phyloP scores from a whole-genome alignment of 352 stramenopile species.

The Elongisporangium prolatum region DNA sequence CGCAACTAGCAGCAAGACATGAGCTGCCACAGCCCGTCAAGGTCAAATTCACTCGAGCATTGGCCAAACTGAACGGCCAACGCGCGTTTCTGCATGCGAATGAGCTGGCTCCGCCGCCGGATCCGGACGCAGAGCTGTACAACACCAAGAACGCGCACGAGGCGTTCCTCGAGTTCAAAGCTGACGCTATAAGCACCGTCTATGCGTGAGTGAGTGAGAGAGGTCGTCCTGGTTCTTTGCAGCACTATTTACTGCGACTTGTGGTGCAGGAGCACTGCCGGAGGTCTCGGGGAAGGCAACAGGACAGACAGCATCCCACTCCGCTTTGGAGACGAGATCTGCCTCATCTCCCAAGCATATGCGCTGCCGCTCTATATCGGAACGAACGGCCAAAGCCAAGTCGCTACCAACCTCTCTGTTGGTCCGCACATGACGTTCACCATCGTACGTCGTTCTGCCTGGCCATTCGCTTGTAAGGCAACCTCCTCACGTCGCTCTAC shows the following conservation, averaged over 20 bases:
- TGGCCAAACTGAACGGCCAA: slow-evolving; percentile 23
- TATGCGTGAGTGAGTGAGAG: background rate
- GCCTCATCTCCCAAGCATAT: slow-evolving; percentile 38
- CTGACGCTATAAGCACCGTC: slow-evolving; percentile 6
- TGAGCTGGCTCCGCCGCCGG: background rate
- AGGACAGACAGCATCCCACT: slow-evolving; percentile 38
- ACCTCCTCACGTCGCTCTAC: background rate
- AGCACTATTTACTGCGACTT: background rate
- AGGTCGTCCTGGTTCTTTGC: background rate
- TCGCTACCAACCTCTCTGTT: slow-evolving; percentile 11
- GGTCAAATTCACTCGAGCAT: slow-evolving; percentile 20
- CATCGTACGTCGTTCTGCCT: slow-evolving; percentile 22
- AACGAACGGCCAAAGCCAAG: slow-evolving; percentile 29
- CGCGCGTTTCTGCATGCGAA: slow-evolving; percentile 21
- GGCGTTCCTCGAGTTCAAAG: slow-evolving; percentile 56
- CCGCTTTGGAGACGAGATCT: slow-evolving; percentile 59
- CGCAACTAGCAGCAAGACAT: slow-evolving; percentile 11
- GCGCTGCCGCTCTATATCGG: slow-evolving; percentile 47
- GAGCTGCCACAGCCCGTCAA: slow-evolving; percentile 10
- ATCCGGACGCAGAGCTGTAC: slow-evolving; percentile 13
- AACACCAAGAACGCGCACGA: slow-evolving; percentile 50
- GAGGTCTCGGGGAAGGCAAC: slow-evolving; percentile 37
- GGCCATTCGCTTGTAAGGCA: background rate
- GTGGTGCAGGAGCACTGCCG: slow-evolving; percentile 10
- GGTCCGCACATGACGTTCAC: slow-evolving; percentile 65